A percentile compares a stretch with the other conserved stretches of the same genome.
Evolutionary conservation across 441 rosid genomes (phyloP).

Genomic region (Rhodomyrtus psidioides): DNA sequence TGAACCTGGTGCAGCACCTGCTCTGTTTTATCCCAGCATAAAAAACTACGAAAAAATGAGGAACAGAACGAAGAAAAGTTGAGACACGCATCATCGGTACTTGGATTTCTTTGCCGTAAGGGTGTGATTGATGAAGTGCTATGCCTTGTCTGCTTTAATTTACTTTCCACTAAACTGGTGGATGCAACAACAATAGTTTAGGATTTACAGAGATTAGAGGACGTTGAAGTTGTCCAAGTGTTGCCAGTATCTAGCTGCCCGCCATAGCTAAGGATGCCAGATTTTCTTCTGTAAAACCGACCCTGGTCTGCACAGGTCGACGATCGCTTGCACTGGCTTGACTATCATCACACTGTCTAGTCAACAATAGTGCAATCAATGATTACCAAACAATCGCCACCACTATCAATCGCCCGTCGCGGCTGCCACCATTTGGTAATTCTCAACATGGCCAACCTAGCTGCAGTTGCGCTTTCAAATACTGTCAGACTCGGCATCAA

Average conservation of each 20-base stretch:
- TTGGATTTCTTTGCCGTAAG: neutral
- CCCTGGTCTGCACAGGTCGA: neutral
- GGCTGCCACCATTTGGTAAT: neutral
- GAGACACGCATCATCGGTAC: neutral
- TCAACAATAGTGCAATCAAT: neutral
- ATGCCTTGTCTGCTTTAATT: neutral
- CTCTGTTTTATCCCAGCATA: neutral
- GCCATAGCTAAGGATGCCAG: neutral
- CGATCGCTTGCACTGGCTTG: neutral
- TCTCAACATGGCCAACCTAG: neutral
- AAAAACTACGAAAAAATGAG: neutral
- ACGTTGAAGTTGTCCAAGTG: neutral
- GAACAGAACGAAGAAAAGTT: neutral
- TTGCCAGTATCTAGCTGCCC: neutral
- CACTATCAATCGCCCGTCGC: neutral
- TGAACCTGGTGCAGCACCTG: slow-evolving; percentile 5
- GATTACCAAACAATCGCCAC: neutral
- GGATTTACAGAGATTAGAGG: neutral
- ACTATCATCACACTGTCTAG: neutral
- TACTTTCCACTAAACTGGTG: neutral
- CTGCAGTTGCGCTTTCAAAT: neutral
- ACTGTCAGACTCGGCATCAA: neutral
- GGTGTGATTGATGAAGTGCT: neutral
- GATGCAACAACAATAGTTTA: neutral
- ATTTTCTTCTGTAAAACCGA: neutral